phyloP scores from a whole-genome alignment of 108 stramenopile species.

The Asterionellopsis glacialis region DNA sequence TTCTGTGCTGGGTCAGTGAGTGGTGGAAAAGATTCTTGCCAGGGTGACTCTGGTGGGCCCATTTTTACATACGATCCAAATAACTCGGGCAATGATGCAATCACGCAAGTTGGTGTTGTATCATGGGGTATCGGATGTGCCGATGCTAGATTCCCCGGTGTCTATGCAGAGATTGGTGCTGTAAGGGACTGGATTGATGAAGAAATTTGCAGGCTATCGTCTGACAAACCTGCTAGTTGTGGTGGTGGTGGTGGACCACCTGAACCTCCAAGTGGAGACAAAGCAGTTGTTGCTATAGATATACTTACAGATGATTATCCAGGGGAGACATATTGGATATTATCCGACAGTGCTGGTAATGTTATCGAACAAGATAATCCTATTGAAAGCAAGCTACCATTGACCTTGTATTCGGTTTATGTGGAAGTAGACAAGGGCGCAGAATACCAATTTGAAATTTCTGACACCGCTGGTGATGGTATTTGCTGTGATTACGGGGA shows the following conservation, averaged over 20 bases:
- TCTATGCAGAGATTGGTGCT: constrained; percentile 44
- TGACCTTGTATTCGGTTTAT: too few relatives aligned
- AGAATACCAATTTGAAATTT: constrained; percentile 14
- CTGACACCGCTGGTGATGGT: constrained; percentile 28
- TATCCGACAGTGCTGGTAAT: constrained; percentile 29
- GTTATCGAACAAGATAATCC: constrained; percentile 22
- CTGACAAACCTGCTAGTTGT: too few relatives aligned
- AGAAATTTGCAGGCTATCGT: constrained; percentile 40
- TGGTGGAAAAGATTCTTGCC: constrained; percentile 14
- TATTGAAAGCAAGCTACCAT: too few relatives aligned
- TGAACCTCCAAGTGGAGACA: too few relatives aligned
- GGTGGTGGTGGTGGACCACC: too few relatives aligned
- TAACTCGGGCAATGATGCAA: not conserved
- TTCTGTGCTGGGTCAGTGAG: constrained; percentile 13
- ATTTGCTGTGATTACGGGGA: constrained; percentile 16
- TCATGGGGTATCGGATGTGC: constrained; percentile 32
- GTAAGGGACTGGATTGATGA: constrained; percentile 45
- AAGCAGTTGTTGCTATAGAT: too few relatives aligned
- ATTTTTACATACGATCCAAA: constrained; percentile 6
- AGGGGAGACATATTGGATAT: constrained; percentile 21
- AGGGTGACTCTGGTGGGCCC: constrained; percentile 33
- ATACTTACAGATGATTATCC: too few relatives aligned
- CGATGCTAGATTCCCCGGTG: constrained; percentile 32
- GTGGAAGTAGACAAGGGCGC: too few relatives aligned
- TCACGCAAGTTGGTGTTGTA: constrained; percentile 25